phyloP scores from a whole-genome alignment of 1,139 yeast species.

The Eremothecium gossypii region DNA sequence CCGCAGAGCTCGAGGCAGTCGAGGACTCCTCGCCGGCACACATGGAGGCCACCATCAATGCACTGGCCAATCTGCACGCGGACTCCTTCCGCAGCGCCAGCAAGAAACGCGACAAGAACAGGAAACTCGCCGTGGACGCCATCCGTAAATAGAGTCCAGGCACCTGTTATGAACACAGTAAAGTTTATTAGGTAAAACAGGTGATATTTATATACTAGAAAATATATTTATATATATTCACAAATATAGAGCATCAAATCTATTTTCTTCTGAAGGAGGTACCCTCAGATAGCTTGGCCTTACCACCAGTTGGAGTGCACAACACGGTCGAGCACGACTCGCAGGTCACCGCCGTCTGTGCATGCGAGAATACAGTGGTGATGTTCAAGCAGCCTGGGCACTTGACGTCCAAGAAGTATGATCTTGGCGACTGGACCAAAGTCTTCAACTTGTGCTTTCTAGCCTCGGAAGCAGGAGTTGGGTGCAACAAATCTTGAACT shows the following conservation, averaged over 20 bases:
- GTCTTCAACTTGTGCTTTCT: conserved; percentile 96
- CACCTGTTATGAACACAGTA: neutral
- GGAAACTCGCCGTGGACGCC: no score
- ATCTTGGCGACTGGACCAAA: conserved; percentile 96
- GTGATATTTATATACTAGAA: conserved; percentile 2
- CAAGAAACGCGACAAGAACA: conserved; percentile 7
- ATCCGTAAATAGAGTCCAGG: no score
- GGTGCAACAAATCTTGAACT: conserved; percentile 97
- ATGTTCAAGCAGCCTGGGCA: conserved; percentile 99
- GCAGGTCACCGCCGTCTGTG: conserved; percentile 99
- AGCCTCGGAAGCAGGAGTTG: conserved; percentile 92
- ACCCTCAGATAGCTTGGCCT: conserved; percentile 98
- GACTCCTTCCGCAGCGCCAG: conserved; percentile 11
- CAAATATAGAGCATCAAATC: conserved; percentile 28
- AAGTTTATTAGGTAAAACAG: conserved; percentile 5
- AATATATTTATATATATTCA: conserved; percentile 7
- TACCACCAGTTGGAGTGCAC: conserved; percentile 99
- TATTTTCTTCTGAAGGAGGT: conserved; percentile 99
- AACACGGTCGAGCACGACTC: conserved; percentile 97
- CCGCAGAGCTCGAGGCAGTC: conserved; percentile 10
- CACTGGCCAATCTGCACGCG: conserved; percentile 13
- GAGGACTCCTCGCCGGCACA: neutral
- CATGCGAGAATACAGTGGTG: conserved; percentile 99
- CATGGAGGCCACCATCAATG: neutral
- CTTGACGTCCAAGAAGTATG: conserved; percentile 98